A percentile compares a stretch with the other conserved stretches of the same genome.
phyloP scores from a whole-genome alignment of 192 early-diverging fungal species.

The Backusella macrospora region DNA sequence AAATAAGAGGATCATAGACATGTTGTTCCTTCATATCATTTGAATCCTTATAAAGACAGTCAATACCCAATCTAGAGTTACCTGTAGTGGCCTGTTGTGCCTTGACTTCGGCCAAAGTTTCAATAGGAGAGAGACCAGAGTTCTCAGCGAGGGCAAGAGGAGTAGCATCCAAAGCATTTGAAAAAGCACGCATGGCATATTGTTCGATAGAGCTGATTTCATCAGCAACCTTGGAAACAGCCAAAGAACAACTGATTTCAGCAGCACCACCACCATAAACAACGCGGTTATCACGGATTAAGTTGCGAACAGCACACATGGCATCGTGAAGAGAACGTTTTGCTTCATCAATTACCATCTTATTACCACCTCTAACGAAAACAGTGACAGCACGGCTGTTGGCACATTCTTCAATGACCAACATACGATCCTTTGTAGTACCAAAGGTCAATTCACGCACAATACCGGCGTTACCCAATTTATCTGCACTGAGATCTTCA shows the following conservation, averaged over 20 bases:
- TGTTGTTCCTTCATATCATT: slow-evolving; percentile 97
- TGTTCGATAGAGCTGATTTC: slow-evolving; percentile 74
- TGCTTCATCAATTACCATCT: slow-evolving; percentile 99
- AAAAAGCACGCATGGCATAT: slow-evolving; percentile 99
- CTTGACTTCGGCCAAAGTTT: slow-evolving; percentile 95
- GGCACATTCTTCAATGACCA: slow-evolving; percentile 98
- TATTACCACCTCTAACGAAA: slow-evolving; percentile 97
- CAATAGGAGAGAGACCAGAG: slow-evolving; percentile 95
- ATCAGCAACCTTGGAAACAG: slow-evolving; percentile 91
- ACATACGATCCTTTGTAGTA: slow-evolving; percentile 98
- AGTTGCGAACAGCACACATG: slow-evolving; percentile 98
- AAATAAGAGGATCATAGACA: slow-evolving; percentile 97
- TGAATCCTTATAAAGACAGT: slow-evolving; percentile 90
- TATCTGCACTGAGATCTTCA: slow-evolving; percentile 85
- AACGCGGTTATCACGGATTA: slow-evolving; percentile 96
- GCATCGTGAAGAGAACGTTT: slow-evolving; percentile 97
- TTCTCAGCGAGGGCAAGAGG: slow-evolving; percentile 84
- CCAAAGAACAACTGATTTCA: slow-evolving; percentile 96
- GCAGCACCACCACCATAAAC: slow-evolving; percentile 99
- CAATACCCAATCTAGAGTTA: slow-evolving; percentile 91
- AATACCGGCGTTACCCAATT: slow-evolving; percentile 92
- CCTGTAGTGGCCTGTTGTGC: slow-evolving; percentile 87
- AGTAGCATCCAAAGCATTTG: slow-evolving; percentile 92
- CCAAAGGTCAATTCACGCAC: slow-evolving; percentile 96
- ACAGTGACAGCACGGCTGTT: slow-evolving; percentile 56